Percentiles rank a stretch among this genome's conserved stretches.
Evolutionary conservation across 2,329 filamentous ascomycete genomes (phyloP).

Genomic region (Xylaria sp.): DNA sequence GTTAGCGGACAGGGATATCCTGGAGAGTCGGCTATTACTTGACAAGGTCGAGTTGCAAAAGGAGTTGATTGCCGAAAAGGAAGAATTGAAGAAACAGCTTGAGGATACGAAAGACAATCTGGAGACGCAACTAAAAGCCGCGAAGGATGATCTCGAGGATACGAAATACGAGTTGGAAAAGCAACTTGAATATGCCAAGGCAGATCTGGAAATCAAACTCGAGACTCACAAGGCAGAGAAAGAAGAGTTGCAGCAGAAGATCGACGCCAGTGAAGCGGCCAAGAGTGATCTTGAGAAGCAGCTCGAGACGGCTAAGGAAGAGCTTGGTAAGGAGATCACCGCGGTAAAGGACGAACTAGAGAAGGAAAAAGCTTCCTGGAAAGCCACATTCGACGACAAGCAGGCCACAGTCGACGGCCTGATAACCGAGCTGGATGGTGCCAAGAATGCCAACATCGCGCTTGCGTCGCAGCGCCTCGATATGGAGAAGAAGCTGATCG

Average conservation of each 20-base stretch:
- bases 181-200: constrained; percentile 29
- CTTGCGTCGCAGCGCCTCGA: constrained; percentile 45
- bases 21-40: constrained; percentile 31
- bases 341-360: constrained; percentile 38
- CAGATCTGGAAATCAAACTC: constrained; percentile 33
- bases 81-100: constrained; percentile 25
- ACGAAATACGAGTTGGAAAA: constrained; percentile 30
- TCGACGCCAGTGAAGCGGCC: constrained; percentile 37
- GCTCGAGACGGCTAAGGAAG: constrained; percentile 41
- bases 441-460: constrained; percentile 48
- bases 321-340: constrained; percentile 37
- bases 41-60: constrained; percentile 31
- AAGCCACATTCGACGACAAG: constrained; percentile 43
- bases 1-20: constrained; percentile 35
- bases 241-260: constrained; percentile 41
- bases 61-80: constrained; percentile 23
- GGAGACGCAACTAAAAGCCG: constrained; percentile 31
- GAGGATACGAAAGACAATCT: constrained; percentile 35
- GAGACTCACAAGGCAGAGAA: constrained; percentile 35
- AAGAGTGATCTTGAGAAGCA: constrained; percentile 42
- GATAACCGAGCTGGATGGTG: constrained; percentile 45
- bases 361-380: constrained; percentile 39
- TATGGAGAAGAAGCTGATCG: constrained; percentile 39
- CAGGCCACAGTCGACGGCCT: constrained; percentile 45
- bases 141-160: constrained; percentile 36